Evolutionary conservation across 2,329 filamentous ascomycete genomes (phyloP), one percentile per base, ranked within the genome.

Genomic region (Aspergillus spinulosporus): DNA sequence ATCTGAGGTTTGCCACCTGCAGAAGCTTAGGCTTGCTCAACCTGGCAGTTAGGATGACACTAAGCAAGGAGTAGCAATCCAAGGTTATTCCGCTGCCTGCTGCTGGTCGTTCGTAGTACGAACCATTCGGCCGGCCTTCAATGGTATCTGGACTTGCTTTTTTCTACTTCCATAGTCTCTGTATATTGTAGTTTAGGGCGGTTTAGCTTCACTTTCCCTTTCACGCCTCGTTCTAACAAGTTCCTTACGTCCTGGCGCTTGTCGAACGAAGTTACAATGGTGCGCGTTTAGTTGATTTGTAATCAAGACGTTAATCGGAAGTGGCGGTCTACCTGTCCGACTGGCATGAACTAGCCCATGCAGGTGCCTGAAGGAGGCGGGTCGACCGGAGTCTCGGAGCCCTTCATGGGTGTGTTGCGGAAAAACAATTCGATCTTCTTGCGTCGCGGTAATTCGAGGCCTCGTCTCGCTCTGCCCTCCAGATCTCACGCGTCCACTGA

Each of bases 101-200:
- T 40, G 15, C 28, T 15, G 32, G 39, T 9, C 21, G 36, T 40
- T 34, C 12, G 40, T 52, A 40, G 49, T 45, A 52, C 40, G 12
- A 37, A 8, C 40, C 40, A 34, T 29, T 46, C 12, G 31, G 11
- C n/a, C 4, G 31, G 31, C 15, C 39, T 37, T 52, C 32, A 37
- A 47, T 52, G 50, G 43, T 40, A 5, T 21, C 42, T 11, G 32
- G 7, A n/a, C 12, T 40, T 52, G 50, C 50, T 52, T 52, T 52
- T 52, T 47, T 9, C 21, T 21, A 11, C 39, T 31, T 9, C 34
- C 15, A 31, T 46, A 40, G 9, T 47, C 40, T 26, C 36, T 11
- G 40, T 42, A 6, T 26, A 26, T n/a, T 21, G 2, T 34, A 34
- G 12, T 9, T 11, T 14, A 11, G n/a, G 28, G 29, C 5, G 4